Base-by-base conservation (phyloP, 2,329 filamentous ascomycete species). In the Botrytis porri region DNA sequence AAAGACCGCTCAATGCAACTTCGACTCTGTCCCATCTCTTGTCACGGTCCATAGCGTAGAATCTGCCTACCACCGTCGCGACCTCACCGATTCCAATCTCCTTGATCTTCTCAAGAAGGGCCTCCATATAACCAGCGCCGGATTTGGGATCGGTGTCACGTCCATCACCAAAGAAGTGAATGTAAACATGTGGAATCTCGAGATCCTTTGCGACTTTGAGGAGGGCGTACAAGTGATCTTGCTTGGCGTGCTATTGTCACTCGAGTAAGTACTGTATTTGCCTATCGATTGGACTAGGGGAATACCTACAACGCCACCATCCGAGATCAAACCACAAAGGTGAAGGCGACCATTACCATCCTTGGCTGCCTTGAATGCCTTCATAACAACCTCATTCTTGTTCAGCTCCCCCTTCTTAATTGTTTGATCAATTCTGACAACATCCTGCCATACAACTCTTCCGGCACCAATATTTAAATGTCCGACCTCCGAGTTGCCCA, bases 1-100 rank as follows among this genome's bases (percentile, higher is more conserved):
- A 85, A 79, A 99, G 82, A 74, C 76, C 96, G 85, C 96, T 95
- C 82, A 99, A 86, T 78, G 92, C 96, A 78, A 97, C 80, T 86
- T 98, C 93, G 77, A 97, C 87, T 81, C 96, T 89, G 81, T 99
- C 96, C 96, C 96, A 99, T 83, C 96, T 90, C 93, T 98, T 98
- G 84, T 99, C 96, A 78, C 96, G 95, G 86, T 99, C 96, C 96
- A 99, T 99, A 84, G 94, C 94, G 83, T 93, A 99, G 90, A 98
- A 99, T 78, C 95, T 91, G 74, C 96, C 96, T 74, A 98, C 95
- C 65, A 98, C 89, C 54, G 96, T 98, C 45, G 93, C 95, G 77
- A 99, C 89, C 84, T 98, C 88, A 77, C 95, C 96, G 76, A 92
- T 84, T 62, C 94, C 95, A 77, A 97, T 88, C 83, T 98, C 93